phyloP scores from a whole-genome alignment of 164 flowering plant species.

The Hamamelis virginiana region DNA sequence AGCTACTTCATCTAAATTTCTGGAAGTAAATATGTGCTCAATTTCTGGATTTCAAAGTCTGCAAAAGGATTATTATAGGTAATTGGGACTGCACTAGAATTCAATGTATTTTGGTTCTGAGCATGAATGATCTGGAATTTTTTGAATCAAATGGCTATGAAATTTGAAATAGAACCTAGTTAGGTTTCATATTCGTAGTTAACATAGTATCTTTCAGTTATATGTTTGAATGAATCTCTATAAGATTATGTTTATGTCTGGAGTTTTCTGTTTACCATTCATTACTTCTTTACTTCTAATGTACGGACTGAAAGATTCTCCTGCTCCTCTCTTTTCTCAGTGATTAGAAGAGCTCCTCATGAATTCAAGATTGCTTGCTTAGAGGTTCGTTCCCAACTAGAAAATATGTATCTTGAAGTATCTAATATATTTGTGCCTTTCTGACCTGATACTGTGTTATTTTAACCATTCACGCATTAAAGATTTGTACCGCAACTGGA shows the following conservation, averaged over 20 bases:
- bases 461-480: neutral
- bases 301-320: neutral
- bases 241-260: neutral
- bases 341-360: slow-evolving; percentile 95
- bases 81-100: no score
- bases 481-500: slow-evolving; percentile 6
- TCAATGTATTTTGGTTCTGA: no score
- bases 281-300: neutral
- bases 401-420: neutral
- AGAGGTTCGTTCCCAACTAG: slow-evolving; percentile 53
- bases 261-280: neutral
- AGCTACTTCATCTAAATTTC: no score
- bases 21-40: no score
- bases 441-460: neutral
- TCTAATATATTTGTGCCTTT: neutral
- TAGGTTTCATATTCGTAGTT: no score
- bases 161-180: no score
- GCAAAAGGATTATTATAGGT: no score
- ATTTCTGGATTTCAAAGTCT: no score
- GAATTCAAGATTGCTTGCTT: slow-evolving; percentile 96
- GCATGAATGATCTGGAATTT: no score
- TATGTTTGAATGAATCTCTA: neutral
- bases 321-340: slow-evolving; percentile 42
- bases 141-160: no score
- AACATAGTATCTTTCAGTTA: neutral